These are phyloP conservation scores for Dryas drummondii DNA, from an alignment of 306 rosid species.

Conservation along the genomic window DNA sequence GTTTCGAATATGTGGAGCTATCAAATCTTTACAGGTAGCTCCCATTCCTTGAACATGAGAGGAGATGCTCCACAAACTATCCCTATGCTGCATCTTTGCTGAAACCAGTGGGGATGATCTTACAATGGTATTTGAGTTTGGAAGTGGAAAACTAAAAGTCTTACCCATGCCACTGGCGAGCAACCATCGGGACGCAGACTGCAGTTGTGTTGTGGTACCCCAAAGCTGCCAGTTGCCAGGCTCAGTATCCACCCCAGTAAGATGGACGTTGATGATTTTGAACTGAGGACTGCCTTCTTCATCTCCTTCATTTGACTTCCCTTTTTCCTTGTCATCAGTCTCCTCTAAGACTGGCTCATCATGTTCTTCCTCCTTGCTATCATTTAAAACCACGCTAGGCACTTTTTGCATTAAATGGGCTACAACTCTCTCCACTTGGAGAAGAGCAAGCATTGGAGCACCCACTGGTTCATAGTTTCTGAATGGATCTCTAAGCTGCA, in stretches of 20 bases:
- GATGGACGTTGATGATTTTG: slow-evolving; percentile 44
- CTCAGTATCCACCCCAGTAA: slow-evolving; percentile 50
- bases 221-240: slow-evolving; percentile 41
- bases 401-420: slow-evolving; percentile 17
- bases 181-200: slow-evolving; percentile 68
- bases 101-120: slow-evolving; percentile 30
- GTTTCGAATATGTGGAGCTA: slow-evolving; percentile 50
- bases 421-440: slow-evolving; percentile 55
- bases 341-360: slow-evolving; percentile 18
- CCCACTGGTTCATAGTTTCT: slow-evolving; percentile 70
- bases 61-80: slow-evolving; percentile 74
- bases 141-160: slow-evolving; percentile 39
- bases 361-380: slow-evolving; percentile 11
- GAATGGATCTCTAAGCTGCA: slow-evolving; percentile 67
- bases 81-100: slow-evolving; percentile 35
- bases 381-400: slow-evolving; percentile 6
- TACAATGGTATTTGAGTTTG: slow-evolving; percentile 49
- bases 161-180: slow-evolving; percentile 56
- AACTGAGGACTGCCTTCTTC: slow-evolving; percentile 21
- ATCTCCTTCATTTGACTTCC: slow-evolving; percentile 19
- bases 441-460: slow-evolving; percentile 58
- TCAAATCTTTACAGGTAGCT: slow-evolving; percentile 20
- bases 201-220: slow-evolving; percentile 56
- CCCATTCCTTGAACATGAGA: slow-evolving; percentile 30
- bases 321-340: slow-evolving; percentile 7